Conservation (phyloP, 2,329 filamentous ascomycete genomes). For the Thielaviopsis musarum region DNA sequence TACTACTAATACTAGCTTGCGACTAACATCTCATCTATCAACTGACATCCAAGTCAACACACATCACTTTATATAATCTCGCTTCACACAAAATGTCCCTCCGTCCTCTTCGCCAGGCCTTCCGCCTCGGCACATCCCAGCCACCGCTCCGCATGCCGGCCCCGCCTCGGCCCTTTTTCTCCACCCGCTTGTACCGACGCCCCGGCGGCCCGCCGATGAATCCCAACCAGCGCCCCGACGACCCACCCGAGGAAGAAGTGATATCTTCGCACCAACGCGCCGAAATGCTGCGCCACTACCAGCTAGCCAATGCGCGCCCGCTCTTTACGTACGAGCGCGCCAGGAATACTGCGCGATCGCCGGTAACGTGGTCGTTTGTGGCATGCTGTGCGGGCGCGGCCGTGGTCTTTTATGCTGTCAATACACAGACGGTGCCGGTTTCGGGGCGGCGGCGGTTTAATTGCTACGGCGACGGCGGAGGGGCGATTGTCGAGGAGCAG, state of each 20-base stretch:
- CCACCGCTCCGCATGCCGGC: not conserved
- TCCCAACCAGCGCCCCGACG: conserved; percentile 7
- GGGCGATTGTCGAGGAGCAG: conserved; percentile 34
- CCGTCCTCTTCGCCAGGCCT: not conserved
- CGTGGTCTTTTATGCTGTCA: conserved; percentile 44
- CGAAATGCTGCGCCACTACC: conserved; percentile 11
- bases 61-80: no score
- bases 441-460: conserved; percentile 61
- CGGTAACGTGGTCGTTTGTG: conserved; percentile 25
- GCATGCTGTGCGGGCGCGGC: conserved; percentile 27
- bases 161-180: no score
- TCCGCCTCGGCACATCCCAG: no score
- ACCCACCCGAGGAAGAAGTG: conserved; percentile 3
- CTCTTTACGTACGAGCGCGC: conserved; percentile 21
- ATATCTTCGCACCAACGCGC: conserved; percentile 3
- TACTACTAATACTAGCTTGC: no score
- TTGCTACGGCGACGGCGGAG: conserved; percentile 31
- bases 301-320: conserved; percentile 20
- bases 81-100: no score
- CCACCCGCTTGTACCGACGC: not conserved
- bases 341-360: conserved; percentile 19
- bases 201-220: conserved; percentile 8
- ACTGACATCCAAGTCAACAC: no score
- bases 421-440: conserved; percentile 57
- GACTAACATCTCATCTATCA: no score